A percentile compares a stretch with the other conserved stretches of the same genome.
These are phyloP conservation scores for Calonectria pseudoturangicola DNA, from an alignment of 2,329 filamentous ascomycete species.

Conservation along the genomic window DNA sequence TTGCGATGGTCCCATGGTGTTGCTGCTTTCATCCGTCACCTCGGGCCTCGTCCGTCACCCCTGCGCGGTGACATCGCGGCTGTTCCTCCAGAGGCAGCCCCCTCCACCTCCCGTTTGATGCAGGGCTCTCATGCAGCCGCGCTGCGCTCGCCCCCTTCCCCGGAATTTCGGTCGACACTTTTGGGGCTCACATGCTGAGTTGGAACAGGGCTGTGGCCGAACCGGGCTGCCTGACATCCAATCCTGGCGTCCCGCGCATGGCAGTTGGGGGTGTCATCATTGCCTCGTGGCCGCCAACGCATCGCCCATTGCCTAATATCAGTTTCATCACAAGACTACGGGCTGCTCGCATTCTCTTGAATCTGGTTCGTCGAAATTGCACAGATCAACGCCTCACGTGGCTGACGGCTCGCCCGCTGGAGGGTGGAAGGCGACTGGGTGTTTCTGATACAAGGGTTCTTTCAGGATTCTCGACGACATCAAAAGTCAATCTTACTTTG, in stretches of 20 bases:
- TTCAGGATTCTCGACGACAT: not conserved
- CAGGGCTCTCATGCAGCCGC: constrained; percentile 34
- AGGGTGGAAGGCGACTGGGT: not conserved
- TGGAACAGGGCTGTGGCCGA: constrained; percentile 8
- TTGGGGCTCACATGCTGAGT: constrained; percentile 29
- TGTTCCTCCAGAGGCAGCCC: constrained; percentile 22
- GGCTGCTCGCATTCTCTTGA: constrained; percentile 10
- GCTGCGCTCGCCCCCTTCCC: constrained; percentile 27
- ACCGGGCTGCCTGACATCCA: constrained; percentile 15
- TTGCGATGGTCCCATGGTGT: constrained; percentile 17
- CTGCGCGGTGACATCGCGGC: constrained; percentile 10
- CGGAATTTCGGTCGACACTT: constrained; percentile 15
- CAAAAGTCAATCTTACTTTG: constrained; percentile 19
- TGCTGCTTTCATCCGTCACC: not conserved
- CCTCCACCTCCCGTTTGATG: not conserved
- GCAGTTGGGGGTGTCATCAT: constrained; percentile 22
- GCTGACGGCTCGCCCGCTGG: constrained; percentile 21
- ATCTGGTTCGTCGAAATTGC: constrained; percentile 21
- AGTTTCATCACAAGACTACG: constrained; percentile 34
- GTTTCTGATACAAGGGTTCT: constrained; percentile 5
- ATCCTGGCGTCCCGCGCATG: constrained; percentile 27
- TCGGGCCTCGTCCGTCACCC: not conserved
- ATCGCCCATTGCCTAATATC: constrained; percentile 25
- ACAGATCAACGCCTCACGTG: constrained; percentile 37
- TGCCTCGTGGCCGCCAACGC: constrained; percentile 35